Evolutionary conservation across 2,329 filamentous ascomycete species (phyloP), one percentile per base, ranked within the genome.

Genomic region (Metarhizium humberi): DNA sequence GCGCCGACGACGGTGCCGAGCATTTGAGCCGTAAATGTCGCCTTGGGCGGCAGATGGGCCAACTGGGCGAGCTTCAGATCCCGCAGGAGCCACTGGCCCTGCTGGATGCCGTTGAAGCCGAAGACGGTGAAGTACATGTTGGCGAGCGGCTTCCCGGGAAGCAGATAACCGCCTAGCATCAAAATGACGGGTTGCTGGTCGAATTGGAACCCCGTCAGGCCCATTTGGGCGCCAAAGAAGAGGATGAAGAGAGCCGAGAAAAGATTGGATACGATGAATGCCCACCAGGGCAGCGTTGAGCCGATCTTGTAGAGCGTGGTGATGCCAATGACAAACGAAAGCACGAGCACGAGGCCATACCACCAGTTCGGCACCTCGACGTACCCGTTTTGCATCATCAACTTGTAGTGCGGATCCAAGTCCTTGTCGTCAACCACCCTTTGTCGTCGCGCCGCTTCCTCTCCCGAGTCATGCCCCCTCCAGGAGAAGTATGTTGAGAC

Each of bases 131-230:
- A 77, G 60, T 75, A 75, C 66, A 76, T 71, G 56, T 76, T 74
- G 8, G 71, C 71, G 5, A 76, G 59, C 2, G 68, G 72, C 42
- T 63, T 65, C 2, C 69, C 66, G 0, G 70, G 75, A 53, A 73
- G 69, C 55, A 80, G 65, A 38, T 78, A 75, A 20, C 75, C 77
- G 3, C 70, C 76, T 25, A 80, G 62, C 69, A 78, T 74, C 61
- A 79, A 75, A 10, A 71, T 68, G 50, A 69, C 54, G 6, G 69
- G 67, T 55, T 75, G 69, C 29, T 71, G 62, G 56, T 56, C 53
- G 50, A 58, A 56, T 6, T 49, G 45, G 16, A 58, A 75, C 1
- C 74, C 72, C 0, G 69, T 69, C 45, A 73, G 61, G 13, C 67
- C 72, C 43, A 62, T 61, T 59, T 69, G 63, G 1, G 71, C 67